Percentiles rank a stretch among this genome's conserved stretches.
Evolutionary conservation across 176 grass and related monocot genomes (phyloP).

Genomic region (Musa itinerans): DNA sequence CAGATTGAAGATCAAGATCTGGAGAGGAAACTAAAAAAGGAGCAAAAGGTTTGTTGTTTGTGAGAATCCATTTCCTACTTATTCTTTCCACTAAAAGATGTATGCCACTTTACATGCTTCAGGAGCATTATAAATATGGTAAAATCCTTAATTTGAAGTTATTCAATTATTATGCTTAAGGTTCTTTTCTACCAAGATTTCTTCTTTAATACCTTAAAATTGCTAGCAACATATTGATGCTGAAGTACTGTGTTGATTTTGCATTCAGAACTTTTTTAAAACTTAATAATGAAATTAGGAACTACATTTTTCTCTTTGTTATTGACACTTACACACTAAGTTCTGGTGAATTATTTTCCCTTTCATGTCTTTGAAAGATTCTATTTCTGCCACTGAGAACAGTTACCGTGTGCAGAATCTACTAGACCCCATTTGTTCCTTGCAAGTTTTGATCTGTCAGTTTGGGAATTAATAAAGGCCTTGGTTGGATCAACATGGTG

Average conservation of each 20-base stretch:
- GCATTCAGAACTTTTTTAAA: not conserved
- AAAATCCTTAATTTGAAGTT: not conserved
- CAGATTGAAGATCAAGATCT: constrained; percentile 45
- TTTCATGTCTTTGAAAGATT: no score
- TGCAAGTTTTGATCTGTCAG: not conserved
- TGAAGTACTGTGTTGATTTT: not conserved
- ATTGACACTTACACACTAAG: no score
- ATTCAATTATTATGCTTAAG: not conserved
- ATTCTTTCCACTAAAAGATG: not conserved
- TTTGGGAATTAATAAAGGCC: not conserved
- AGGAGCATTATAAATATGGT: not conserved
- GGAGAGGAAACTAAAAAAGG: constrained; percentile 52
- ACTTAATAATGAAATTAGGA: not conserved
- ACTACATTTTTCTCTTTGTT: not conserved
- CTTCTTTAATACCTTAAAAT: not conserved
- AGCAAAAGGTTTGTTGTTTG: constrained; percentile 37
- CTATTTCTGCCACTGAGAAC: not conserved
- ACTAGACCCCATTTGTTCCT: not conserved
- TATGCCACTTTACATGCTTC: not conserved
- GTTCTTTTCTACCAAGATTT: not conserved
- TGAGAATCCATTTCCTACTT: not conserved
- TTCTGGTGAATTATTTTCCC: no score
- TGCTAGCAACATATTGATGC: not conserved
- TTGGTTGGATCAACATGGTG: not conserved
- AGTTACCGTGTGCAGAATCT: not conserved